These are phyloP conservation scores for Favolaschia claudopus DNA, from an alignment of 768 basidiomycete species.

Conservation along the genomic window DNA sequence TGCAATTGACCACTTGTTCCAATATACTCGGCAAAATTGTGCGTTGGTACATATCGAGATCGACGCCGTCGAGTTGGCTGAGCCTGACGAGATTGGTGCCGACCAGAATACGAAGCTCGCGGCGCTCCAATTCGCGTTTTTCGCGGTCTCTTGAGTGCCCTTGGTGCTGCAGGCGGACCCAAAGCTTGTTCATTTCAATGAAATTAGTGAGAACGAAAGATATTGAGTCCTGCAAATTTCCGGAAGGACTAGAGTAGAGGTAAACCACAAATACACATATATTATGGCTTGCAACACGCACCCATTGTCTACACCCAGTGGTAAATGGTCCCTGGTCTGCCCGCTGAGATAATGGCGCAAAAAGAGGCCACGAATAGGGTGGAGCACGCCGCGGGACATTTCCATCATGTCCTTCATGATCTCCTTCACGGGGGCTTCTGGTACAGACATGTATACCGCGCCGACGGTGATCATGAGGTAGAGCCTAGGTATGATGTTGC, in stretches of 20 bases:
- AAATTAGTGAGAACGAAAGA: conserved; percentile 97
- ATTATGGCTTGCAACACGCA: conserved; percentile 43
- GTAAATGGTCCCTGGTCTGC: conserved; percentile 95
- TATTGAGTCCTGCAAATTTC: conserved; percentile 94
- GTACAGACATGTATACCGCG: conserved; percentile 98
- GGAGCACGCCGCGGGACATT: conserved; percentile 96
- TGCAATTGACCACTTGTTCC: conserved; percentile 98
- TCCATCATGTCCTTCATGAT: conserved; percentile 99
- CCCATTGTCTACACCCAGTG: conserved; percentile 86
- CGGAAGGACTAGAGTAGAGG: conserved; percentile 66
- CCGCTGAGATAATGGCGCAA: conserved; percentile 96
- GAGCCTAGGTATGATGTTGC: conserved; percentile 91
- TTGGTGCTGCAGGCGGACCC: conserved; percentile 98
- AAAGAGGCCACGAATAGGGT: conserved; percentile 96
- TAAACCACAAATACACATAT: conserved; percentile 5
- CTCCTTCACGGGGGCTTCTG: conserved; percentile 97
- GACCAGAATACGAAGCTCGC: conserved; percentile 93
- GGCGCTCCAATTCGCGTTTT: conserved; percentile 95
- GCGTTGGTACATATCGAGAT: conserved; percentile 87
- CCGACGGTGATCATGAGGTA: conserved; percentile 99
- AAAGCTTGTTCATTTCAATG: conserved; percentile 99
- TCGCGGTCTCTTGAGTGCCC: conserved; percentile 97
- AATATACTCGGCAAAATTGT: conserved; percentile 91
- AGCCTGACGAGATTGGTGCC: conserved; percentile 97
- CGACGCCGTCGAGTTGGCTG: conserved; percentile 95